These are phyloP conservation scores for Falciphora oryzae DNA, from an alignment of 2,329 filamentous ascomycete species.

Conservation along the genomic window DNA sequence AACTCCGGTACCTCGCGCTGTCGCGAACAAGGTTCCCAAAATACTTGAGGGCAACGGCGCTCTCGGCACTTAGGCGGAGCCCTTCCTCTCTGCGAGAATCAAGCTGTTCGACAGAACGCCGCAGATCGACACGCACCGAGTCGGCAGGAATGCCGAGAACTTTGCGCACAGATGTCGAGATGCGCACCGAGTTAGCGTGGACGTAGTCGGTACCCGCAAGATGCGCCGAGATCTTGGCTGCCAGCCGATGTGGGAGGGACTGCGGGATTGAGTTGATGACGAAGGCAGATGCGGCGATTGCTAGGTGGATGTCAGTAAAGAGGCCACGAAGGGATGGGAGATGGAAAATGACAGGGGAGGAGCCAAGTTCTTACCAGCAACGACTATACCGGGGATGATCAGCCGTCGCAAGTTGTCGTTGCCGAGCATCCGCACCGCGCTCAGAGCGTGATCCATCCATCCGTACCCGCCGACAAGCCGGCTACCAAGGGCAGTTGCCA, in stretches of 20 bases:
- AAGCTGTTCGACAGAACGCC: slow-evolving; percentile 80
- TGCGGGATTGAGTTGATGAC: slow-evolving; percentile 81
- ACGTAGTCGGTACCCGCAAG: slow-evolving; percentile 85
- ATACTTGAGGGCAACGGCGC: slow-evolving; percentile 82
- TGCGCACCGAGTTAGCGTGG: slow-evolving; percentile 78
- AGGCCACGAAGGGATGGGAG: background rate
- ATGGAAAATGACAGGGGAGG: slow-evolving; percentile 9
- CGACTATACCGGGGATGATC: slow-evolving; percentile 71
- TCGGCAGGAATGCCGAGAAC: slow-evolving; percentile 84
- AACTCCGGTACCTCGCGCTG: slow-evolving; percentile 45
- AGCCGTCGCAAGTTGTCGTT: slow-evolving; percentile 75
- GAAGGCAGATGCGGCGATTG: slow-evolving; percentile 70
- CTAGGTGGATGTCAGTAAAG: slow-evolving; percentile 35
- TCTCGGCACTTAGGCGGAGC: slow-evolving; percentile 73
- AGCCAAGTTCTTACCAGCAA: slow-evolving; percentile 60
- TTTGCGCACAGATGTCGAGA: slow-evolving; percentile 79
- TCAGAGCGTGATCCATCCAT: slow-evolving; percentile 84
- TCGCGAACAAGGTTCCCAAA: slow-evolving; percentile 78
- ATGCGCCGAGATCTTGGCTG: slow-evolving; percentile 75
- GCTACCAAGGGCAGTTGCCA: slow-evolving; percentile 78
- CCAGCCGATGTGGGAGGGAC: slow-evolving; percentile 80
- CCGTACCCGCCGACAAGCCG: slow-evolving; percentile 76
- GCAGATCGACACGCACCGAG: slow-evolving; percentile 75
- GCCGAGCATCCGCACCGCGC: slow-evolving; percentile 73
- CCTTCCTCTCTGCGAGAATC: slow-evolving; percentile 75